Conservation (phyloP, 108 stramenopile genomes). For the Fistulifera pelliculosa region DNA sequence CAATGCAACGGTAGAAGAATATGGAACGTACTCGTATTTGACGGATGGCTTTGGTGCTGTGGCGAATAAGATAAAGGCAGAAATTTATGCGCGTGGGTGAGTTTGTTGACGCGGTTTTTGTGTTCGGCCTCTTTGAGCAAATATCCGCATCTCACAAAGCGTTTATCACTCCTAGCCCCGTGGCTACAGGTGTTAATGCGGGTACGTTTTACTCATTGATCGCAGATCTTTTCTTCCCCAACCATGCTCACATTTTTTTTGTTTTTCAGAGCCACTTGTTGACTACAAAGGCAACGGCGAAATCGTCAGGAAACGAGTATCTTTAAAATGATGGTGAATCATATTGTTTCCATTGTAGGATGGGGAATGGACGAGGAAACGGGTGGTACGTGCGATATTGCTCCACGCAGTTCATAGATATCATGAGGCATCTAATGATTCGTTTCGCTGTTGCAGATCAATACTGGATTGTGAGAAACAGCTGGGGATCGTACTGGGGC, state of each 20-base stretch:
- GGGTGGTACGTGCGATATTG: background rate
- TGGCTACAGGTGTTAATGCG: conserved; percentile 85
- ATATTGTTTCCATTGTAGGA: conserved; percentile 81
- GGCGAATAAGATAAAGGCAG: conserved; percentile 67
- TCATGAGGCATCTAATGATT: no score
- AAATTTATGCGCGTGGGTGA: conserved; percentile 78
- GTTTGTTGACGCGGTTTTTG: no score
- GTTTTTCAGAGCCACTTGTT: conserved; percentile 36
- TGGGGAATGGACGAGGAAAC: conserved; percentile 63
- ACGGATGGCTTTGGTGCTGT: conserved; percentile 30
- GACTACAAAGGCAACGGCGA: conserved; percentile 51
- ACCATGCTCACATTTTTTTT: conserved; percentile 34
- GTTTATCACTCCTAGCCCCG: conserved; percentile 33
- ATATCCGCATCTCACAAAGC: no score
- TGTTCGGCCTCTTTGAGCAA: no score
- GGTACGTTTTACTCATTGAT: conserved; percentile 15
- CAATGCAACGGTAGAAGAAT: conserved; percentile 83
- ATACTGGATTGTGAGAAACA: conserved; percentile 89
- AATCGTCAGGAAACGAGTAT: conserved; percentile 37
- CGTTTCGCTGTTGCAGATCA: conserved; percentile 10
- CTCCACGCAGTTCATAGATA: no score
- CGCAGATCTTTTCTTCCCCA: conserved; percentile 39
- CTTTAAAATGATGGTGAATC: conserved; percentile 35
- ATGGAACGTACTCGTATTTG: conserved; percentile 57
- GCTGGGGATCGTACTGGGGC: conserved; percentile 45